Evolutionary conservation across 225 moss, liverwort and hornwort genomes (phyloP), one percentile per base, ranked within the genome.

Genomic region (Takakia lepidozioides): DNA sequence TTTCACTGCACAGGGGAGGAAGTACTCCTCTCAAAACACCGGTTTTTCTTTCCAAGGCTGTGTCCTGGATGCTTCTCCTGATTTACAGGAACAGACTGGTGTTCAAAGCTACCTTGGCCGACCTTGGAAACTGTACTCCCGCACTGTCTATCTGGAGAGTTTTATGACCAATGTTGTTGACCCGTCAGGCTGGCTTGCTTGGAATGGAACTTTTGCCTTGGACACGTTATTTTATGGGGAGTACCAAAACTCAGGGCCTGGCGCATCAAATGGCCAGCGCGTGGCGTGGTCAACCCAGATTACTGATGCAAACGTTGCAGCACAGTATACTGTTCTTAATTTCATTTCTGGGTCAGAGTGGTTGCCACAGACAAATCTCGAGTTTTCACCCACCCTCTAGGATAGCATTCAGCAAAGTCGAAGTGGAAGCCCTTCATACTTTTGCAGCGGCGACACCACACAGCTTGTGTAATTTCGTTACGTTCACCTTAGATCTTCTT

Each of bases 51-150:
- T 92, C 48, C 84, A 82, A 38, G 68, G 74, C 35, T 87, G 80
- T 51, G 25, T 56, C 0, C 52, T 87, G 13, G 74, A 67, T 6
- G 80, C 76, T 16, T 36, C 82, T 0, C 46, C 64, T 0, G 82
- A 76, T 1, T 69, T 74, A 27, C 7, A 23, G 42, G 16, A 5
- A 8, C 35, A 57, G 43, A 17, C 13, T 2, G 61, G 32, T 32
- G 11, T 64, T 38, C 0, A 44, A 48, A 76, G 71, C 46, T 92
- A 62, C 45, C 43, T 92, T 0, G 87, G 92, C 0, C 69, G 92
- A 0, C 92, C 92, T 0, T 92, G 92, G 92, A 87, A 92, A 48
- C 35, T 53, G 1, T 87, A 57, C 30, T 84, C 92, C 0, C 57
- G 87, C 29, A 79, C 84, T 0, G 65, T 92, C 3, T 72, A 71